Base-by-base conservation (phyloP, 1,284 basidiomycete genomes). In the Peniophora sp. region DNA sequence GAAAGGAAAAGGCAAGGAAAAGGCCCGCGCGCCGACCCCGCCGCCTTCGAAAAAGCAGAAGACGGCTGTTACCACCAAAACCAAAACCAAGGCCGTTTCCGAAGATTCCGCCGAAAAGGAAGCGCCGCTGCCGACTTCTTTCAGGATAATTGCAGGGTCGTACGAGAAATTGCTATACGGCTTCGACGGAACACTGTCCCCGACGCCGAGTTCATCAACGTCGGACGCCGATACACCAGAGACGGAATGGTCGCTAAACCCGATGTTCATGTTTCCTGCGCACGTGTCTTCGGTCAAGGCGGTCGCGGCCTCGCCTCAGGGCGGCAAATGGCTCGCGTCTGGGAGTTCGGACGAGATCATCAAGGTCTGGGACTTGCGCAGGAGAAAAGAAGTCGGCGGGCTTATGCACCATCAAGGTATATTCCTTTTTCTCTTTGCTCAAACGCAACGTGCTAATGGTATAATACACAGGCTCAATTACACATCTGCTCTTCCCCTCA, bases 81-180 rank as follows among this genome's bases (percentile, higher is more conserved):
- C 50, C 50, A 54, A 47, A 32, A 35, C 22, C 52, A 52, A 41
- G 3, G 15, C 23, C 36, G 36, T 15, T 36, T 14, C 49, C 2
- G 23, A 5, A 35, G 48, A 11, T 24, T 22, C 34, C n/a, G 20
- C 43, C 15, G 11, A 49, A 24, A 47, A 37, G 15, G 18, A 20
- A 14, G 42, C 47, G 9, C 45, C 51, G n/a, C 60, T 73, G n/a
- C 78, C 83, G 0, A 62, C 69, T 2, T 79, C 81, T 2, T 97
- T 97, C 75, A 86, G 92, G 67, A 72, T 97, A 55, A 74, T 97
- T 27, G 88, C 85, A 0, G 96, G 96, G 0, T 90, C 92, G 10
- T 98, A 98, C 67, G 96, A 99, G 73, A 95, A 96, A 61, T 74
- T 97, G 10, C 76, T 98, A 14, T 98, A 98, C 62, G 96, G 96